These are phyloP conservation scores for Xanthoparmelia taractica DNA, from an alignment of 495 filamentous ascomycete genomes.

Conservation along the genomic window DNA sequence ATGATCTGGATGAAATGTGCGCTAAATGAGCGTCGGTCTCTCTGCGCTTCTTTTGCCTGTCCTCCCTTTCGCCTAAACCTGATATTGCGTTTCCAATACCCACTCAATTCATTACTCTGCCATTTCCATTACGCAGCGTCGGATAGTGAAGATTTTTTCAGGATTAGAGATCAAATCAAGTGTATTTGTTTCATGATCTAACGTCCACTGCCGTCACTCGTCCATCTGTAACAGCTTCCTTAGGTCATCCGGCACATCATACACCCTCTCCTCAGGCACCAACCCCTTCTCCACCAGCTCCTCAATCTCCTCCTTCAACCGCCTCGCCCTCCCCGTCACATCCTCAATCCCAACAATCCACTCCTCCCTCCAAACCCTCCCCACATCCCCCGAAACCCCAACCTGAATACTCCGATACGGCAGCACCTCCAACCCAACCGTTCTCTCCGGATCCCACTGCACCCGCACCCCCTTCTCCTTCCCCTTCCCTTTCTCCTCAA, in stretches of 20 bases:
- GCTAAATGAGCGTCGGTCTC: not conserved
- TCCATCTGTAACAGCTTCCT: conserved; percentile 27
- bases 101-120: not conserved
- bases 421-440: conserved; percentile 35
- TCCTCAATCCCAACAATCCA: conserved; percentile 50
- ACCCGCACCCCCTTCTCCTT: conserved; percentile 40
- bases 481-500: conserved; percentile 29
- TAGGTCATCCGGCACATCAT: conserved; percentile 37
- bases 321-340: conserved; percentile 46
- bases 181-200: not conserved
- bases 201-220: not conserved
- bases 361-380: conserved; percentile 40
- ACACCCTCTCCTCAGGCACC: conserved; percentile 42
- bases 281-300: conserved; percentile 35
- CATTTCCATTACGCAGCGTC: not conserved
- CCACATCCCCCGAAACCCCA: conserved; percentile 42
- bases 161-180: not conserved
- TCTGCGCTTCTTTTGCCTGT: not conserved
- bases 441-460: conserved; percentile 58
- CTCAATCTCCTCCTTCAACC: conserved; percentile 32
- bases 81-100: not conserved
- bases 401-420: conserved; percentile 52
- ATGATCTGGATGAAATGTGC: not conserved
- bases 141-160: not conserved
- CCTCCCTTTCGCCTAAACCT: not conserved